Evolutionary conservation across 2,329 filamentous ascomycete species (phyloP), one percentile per base, ranked within the genome.

Genomic region (Fusarium subtropicale): DNA sequence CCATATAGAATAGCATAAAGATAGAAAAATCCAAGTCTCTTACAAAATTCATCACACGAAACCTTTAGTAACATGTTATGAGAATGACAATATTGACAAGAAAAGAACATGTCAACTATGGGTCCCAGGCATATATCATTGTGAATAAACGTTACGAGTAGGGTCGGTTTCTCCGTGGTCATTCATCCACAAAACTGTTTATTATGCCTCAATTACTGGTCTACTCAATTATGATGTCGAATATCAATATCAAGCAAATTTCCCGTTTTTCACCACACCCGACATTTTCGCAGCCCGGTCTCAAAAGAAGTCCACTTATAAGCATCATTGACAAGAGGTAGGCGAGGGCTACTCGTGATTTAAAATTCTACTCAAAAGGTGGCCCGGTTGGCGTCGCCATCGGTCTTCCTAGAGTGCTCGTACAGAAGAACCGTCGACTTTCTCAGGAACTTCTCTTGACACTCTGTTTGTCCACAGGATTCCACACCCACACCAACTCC

Each of bases 1-100:
- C 16, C 33, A 44, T 34, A 54, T 67, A 66, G 59, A 62, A 66
- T 39, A 64, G 59, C 56, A 56, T 30, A 60, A 66, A 70, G 54
- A 73, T 61, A 65, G 39, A 56, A 46, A 38, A 60, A 57, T 51
- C 39, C 38, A 51, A 51, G 72, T 18, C 54, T 58, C 58, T 60
- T 39, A 45, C 50, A 51, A 34, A 11, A 20, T 53, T 36, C 18
- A 22, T 7, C 12, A n/a, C 2, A 20, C 13, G 11, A 26, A 34
- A 2, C 4, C 16, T 3, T n/a, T 18, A n/a, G 7, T 12, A n/a
- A 28, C 18, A n/a, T 46, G 34, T 33, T 8, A 28, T 15, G 11
- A 7, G 28, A 18, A 16, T 8, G 6, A 16, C 4, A 30, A 16
- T 10, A 20, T 13, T 3, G 3, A 22, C 5, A 39, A 20, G 10